Conservation (phyloP, 169 alveolate species). For the Plasmodium vinckei region DNA sequence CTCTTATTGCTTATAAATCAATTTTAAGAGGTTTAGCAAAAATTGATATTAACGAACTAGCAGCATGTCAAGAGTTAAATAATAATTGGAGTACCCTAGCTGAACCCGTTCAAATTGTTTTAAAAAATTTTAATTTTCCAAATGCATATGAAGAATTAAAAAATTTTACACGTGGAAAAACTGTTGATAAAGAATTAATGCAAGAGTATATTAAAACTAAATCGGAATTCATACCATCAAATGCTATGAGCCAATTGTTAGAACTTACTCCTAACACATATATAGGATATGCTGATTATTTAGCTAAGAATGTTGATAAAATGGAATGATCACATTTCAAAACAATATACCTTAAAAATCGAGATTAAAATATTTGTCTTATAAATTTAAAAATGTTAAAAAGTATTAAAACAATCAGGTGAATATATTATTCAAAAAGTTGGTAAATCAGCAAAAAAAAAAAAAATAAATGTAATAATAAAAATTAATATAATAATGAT, state of each 20-base stretch:
- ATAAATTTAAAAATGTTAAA: no score
- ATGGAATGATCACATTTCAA: no score
- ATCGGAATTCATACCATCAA: conserved; percentile 26
- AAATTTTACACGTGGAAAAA: conserved; percentile 78
- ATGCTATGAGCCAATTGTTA: conserved; percentile 27
- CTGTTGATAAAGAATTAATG: conserved; percentile 59
- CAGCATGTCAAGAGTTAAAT: conserved; percentile 86
- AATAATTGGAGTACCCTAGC: conserved; percentile 94
- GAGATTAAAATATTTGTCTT: neutral
- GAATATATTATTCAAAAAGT: no score
- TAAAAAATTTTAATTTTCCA: conserved; percentile 87
- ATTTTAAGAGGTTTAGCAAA: conserved; percentile 89
- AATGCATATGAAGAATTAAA: conserved; percentile 84
- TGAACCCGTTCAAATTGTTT: conserved; percentile 93
- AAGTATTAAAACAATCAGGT: no score
- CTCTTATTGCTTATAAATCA: conserved; percentile 89
- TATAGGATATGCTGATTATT: conserved; percentile 56
- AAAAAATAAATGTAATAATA: neutral
- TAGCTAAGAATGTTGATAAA: conserved; percentile 57
- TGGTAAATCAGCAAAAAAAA: neutral
- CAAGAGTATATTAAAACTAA: conserved; percentile 75
- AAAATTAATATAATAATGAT: conserved; percentile 17
- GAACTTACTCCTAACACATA: conserved; percentile 52
- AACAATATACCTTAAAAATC: no score
- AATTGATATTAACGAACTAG: conserved; percentile 84